A percentile compares a stretch with the other conserved stretches of the same genome.
Conservation (phyloP, 768 basidiomycete species). For the Lentinula guzmanii region DNA sequence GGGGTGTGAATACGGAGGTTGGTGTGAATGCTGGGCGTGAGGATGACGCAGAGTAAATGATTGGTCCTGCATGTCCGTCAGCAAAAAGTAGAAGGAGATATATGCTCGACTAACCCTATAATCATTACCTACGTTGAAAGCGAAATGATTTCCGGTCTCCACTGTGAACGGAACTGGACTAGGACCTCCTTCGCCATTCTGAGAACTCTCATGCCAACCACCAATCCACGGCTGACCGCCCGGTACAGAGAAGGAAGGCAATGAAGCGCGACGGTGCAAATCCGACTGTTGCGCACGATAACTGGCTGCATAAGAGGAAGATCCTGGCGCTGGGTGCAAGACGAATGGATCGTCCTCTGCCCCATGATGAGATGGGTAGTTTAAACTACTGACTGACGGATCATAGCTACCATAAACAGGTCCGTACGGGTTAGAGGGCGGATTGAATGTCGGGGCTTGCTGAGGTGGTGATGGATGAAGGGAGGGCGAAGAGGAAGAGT, state of each 20-base stretch:
- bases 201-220: not conserved
- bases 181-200: not conserved
- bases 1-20: not conserved
- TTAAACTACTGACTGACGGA: not conserved
- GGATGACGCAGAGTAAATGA: not conserved
- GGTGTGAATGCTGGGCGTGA: not conserved
- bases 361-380: not conserved
- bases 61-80: not conserved
- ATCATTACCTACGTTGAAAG: not conserved
- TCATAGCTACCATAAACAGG: not conserved
- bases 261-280: not conserved
- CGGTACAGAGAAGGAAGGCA: not conserved
- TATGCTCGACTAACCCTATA: not conserved
- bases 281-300: conserved; percentile 4
- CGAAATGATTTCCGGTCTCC: not conserved
- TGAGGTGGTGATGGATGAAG: conserved; percentile 12
- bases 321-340: not conserved
- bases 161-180: not conserved
- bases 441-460: conserved; percentile 6
- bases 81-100: not conserved
- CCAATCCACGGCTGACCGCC: not conserved
- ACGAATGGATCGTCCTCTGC: not conserved
- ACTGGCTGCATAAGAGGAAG: not conserved
- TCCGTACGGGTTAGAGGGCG: not conserved
- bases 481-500: conserved; percentile 7